Conservation (phyloP, 805 yeast species). For the Candida piceae region DNA sequence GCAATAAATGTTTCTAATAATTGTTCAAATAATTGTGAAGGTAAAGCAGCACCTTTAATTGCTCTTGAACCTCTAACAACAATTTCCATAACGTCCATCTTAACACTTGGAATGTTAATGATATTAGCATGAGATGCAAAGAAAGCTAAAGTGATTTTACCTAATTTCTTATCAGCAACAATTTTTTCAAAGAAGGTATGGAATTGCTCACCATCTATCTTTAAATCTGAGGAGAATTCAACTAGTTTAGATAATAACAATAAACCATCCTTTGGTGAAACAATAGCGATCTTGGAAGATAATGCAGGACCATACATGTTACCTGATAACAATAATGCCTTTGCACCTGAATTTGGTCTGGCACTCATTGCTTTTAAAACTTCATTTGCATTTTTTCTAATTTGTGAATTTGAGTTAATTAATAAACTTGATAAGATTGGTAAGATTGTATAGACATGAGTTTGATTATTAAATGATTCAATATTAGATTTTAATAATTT, state of each 20-base stretch:
- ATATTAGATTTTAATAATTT: slow-evolving; percentile 33
- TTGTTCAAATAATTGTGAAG: slow-evolving; percentile 44
- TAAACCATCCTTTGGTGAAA: slow-evolving; percentile 63
- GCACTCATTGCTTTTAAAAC: slow-evolving; percentile 34
- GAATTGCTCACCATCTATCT: slow-evolving; percentile 47
- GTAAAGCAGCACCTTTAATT: slow-evolving; percentile 37
- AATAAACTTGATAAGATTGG: slow-evolving; percentile 57
- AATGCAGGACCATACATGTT: slow-evolving; percentile 51
- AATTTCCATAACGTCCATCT: slow-evolving; percentile 43
- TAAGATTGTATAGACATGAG: slow-evolving; percentile 45
- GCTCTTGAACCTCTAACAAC: slow-evolving; percentile 37
- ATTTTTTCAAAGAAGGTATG: slow-evolving; percentile 29
- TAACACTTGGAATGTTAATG: slow-evolving; percentile 49
- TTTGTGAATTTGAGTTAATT: slow-evolving; percentile 41
- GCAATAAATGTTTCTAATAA: slow-evolving; percentile 41
- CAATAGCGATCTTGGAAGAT: slow-evolving; percentile 44
- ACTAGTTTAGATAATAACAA: slow-evolving; percentile 36
- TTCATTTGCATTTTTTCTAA: slow-evolving; percentile 42
- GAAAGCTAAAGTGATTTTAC: slow-evolving; percentile 55
- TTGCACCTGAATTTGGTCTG: slow-evolving; percentile 28
- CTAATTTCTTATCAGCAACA: slow-evolving; percentile 48
- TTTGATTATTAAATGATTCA: slow-evolving; percentile 29
- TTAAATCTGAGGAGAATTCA: slow-evolving; percentile 36
- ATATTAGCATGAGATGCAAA: slow-evolving; percentile 62
- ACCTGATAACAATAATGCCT: slow-evolving; percentile 45